Conservation (phyloP, 1,284 basidiomycete species). For the Cystobasidium slooffiae region DNA sequence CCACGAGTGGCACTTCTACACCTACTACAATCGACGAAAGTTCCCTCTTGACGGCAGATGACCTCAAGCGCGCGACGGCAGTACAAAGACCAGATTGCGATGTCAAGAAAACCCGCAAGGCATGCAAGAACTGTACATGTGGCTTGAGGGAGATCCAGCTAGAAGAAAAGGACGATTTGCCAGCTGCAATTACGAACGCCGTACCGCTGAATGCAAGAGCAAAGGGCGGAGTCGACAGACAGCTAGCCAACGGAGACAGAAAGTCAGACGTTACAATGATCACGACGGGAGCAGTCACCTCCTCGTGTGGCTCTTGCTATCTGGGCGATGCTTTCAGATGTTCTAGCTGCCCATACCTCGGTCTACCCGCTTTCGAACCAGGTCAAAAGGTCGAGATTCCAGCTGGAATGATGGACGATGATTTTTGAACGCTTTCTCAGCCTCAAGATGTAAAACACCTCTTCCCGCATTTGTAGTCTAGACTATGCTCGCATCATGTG, state of each 20-base stretch:
- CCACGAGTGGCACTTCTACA: constrained; percentile 67
- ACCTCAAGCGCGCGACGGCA: constrained; percentile 69
- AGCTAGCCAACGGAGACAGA: constrained; percentile 63
- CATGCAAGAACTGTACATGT: constrained; percentile 93
- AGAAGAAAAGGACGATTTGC: constrained; percentile 64
- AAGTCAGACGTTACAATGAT: constrained; percentile 47
- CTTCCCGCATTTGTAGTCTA: no score
- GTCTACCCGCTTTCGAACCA: constrained; percentile 95
- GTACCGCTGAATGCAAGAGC: constrained; percentile 59
- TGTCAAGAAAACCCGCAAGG: constrained; percentile 65
- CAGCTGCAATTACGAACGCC: constrained; percentile 58
- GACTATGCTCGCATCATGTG: no score
- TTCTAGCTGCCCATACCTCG: constrained; percentile 91
- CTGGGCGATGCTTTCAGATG: constrained; percentile 97
- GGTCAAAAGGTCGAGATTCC: constrained; percentile 88
- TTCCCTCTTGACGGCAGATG: constrained; percentile 71
- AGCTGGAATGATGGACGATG: constrained; percentile 72
- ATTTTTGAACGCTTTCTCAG: constrained; percentile 65
- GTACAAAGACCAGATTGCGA: constrained; percentile 67
- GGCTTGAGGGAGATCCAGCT: constrained; percentile 89
- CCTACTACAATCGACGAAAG: constrained; percentile 75
- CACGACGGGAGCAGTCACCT: constrained; percentile 67
- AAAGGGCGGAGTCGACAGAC: constrained; percentile 63
- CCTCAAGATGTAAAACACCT: background rate
- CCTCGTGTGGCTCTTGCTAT: constrained; percentile 97